phyloP scores from a whole-genome alignment of 805 yeast genomes.

The Wickerhamomyces silvicola region DNA sequence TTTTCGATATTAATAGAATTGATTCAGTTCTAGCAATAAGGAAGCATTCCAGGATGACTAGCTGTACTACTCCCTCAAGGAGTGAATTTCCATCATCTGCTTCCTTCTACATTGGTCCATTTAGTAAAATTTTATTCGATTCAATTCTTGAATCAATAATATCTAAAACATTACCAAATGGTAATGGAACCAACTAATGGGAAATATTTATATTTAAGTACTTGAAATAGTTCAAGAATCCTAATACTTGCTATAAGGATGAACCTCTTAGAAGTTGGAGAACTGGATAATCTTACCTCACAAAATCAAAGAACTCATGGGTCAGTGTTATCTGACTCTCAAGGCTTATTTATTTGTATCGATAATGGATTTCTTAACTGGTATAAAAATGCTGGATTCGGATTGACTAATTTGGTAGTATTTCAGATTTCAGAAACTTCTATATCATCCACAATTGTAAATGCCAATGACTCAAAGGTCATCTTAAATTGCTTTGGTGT shows the following conservation, averaged over 20 bases:
- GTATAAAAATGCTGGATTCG: conserved; percentile 21
- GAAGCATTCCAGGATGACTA: conserved; percentile 14
- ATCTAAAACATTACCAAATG: conserved; percentile 10
- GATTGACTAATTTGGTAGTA: conserved; percentile 2
- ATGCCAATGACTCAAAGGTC: conserved; percentile 13
- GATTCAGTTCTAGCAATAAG: conserved; percentile 12
- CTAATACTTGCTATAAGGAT: conserved; percentile 31
- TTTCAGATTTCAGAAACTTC: conserved; percentile 5
- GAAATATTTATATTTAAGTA: conserved; percentile 27
- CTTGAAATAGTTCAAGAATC: conserved; percentile 25
- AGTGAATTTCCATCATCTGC: conserved; percentile 12
- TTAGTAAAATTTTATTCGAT: conserved; percentile 25
- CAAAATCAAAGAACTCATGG: conserved; percentile 21
- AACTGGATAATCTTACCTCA: conserved; percentile 5
- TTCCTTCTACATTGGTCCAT: conserved; percentile 25
- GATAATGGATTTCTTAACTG: conserved; percentile 13
- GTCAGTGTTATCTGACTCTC: conserved; percentile 12
- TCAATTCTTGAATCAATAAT: conserved; percentile 15
- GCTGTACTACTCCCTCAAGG: conserved; percentile 9
- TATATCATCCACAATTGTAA: conserved; percentile 9
- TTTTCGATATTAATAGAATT: conserved; percentile 26
- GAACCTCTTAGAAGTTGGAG: conserved; percentile 14
- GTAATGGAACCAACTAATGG: conserved; percentile 32
- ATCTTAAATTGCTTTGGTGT: conserved; percentile 15
- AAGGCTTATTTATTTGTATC: conserved; percentile 26